Evolutionary conservation across 2,329 filamentous ascomycete genomes (phyloP), one percentile per base, ranked within the genome.

Genomic region (Arthroderma sp.): DNA sequence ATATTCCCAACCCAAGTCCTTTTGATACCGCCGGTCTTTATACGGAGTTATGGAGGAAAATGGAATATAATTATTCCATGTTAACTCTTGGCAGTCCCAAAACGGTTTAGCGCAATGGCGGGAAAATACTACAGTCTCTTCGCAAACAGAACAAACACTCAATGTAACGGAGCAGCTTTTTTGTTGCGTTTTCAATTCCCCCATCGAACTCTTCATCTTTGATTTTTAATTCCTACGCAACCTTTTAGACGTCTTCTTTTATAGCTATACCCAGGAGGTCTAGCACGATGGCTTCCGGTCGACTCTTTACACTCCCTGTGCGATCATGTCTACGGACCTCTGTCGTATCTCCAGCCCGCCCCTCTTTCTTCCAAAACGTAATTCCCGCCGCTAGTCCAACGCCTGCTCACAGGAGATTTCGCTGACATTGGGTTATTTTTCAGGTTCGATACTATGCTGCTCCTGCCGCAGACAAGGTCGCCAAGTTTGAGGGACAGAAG

Each of bases 401-500:
- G n/a, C 29, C 31, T 45, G 42, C 15, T 22, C 15, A 22, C 49
- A 47, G 48, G 30, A 49, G 44, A 36, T 28, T 42, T 45, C 43
- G 30, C 42, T 50, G 31, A 49, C 42, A 49, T 31, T 15, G 32
- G 11, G 49, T 47, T 29, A 44, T 48, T 57, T 50, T 51, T 31
- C 57, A 69, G 78, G 63, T 76, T 66, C 68, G 88, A 81, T 71
- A 78, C 77, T 63, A 77, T 61, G 57, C 61, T 60, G 58, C 57
- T 49, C 57, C 64, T 49, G 72, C 63, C 65, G 68, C 75, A 49
- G 78, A 84, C 36, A 77, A 77, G 58, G 87, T 96, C 59, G 91
- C 88, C 67, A 85, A 91, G 73, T 98, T 95, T 74, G 82, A 85
- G 61, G 91, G 89, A 57, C 75, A 78, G 64, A 95, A 94, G 73